Base-by-base conservation (phyloP, 352 stramenopile species). In the Phytophthora multivora region DNA sequence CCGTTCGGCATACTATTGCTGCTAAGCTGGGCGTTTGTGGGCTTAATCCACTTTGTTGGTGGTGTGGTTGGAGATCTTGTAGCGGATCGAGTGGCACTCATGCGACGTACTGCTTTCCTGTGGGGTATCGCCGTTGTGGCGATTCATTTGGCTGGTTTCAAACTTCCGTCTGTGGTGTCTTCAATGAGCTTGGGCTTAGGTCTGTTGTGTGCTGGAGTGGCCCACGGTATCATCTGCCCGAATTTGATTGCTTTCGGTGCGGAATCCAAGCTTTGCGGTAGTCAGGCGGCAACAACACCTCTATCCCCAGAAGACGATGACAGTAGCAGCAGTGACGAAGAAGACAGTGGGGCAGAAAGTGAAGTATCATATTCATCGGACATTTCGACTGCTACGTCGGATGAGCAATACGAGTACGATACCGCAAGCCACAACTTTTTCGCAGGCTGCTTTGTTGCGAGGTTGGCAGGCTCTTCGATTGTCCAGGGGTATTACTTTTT, bases 401-500 rank as follows among this genome's bases (percentile, higher is more conserved):
- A 67, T 35, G 39, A 59, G 9, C 25, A 42, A 23, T 49, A 57
- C 8, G 7, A 48, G n/a, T 15, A 12, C 42, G 45, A 68, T 58
- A 18, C 53, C 39, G 46, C 39, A 12, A 62, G 55, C 21, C 61
- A 71, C 26, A 56, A 57, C 9, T 75, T 68, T 43, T 71, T 75
- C 18, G 82, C 67, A n/a, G 63, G 63, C 11, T 82, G 70, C 18
- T 88, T 88, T 59, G 75, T 60, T n/a, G 71, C 74, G 0, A 65
- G 67, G 13, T 50, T 86, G 33, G 59, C 63, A 0, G 79, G 77
- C 0, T 85, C 75, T 18, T 73, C 64, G 1, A 40, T 81, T 28
- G 57, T 86, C 4, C 83, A 92, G 52, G 64, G 70, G 1, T 86
- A 78, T 49, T 91, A 83, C 51, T 88, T 90, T 31, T 55, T 83